Base-by-base conservation (phyloP, 2,329 filamentous ascomycete species). In the Penicillium sp. region DNA sequence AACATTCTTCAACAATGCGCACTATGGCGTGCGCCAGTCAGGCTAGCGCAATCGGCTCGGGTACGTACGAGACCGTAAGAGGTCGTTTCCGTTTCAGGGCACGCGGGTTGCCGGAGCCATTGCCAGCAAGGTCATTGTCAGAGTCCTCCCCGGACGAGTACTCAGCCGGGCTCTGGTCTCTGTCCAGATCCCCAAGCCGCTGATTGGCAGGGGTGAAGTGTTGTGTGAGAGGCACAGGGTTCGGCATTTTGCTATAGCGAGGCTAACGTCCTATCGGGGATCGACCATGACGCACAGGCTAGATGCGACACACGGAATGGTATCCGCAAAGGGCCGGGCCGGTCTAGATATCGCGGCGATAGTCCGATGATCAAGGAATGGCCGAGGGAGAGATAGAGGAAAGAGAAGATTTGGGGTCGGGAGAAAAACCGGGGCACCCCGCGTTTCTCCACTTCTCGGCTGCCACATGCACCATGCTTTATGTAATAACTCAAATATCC, bases 1-100 rank as follows among this genome's bases (percentile, higher is more conserved):
- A 24, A 8, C 13, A 43, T 29, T 24, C 47, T 39, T 39, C 24
- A 49, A 39, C 4, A 19, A 46, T 39, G 42, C 33, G 33, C 35
- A 31, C 24, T 21, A 31, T 22, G 35, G 26, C 14, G 21, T 29
- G 27, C 6, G 29, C 27, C n/a, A 42, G 5, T 13, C 4, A 44
- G 39, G 3, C 14, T 31, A 52, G 54, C 33, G 35, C 21, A 35
- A 29, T 47, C 7, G 42, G 48, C 47, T 53, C 47, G 45, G 51
- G 54, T 60, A 74, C 73, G 57, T 67, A 75, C 73, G 73, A 75
- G 45, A 75, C 73, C 31, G 69, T 73, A 52, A 74, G 69, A 33
- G 72, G 72, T 11, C 73, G 72, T 54, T 74, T 74, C 49, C 73
- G 71, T 57, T 75, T 75, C 59, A 73, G 52, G 4, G 65, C 65